phyloP scores from a whole-genome alignment of 148 eudicot genomes.

The Rhododendron vialii region DNA sequence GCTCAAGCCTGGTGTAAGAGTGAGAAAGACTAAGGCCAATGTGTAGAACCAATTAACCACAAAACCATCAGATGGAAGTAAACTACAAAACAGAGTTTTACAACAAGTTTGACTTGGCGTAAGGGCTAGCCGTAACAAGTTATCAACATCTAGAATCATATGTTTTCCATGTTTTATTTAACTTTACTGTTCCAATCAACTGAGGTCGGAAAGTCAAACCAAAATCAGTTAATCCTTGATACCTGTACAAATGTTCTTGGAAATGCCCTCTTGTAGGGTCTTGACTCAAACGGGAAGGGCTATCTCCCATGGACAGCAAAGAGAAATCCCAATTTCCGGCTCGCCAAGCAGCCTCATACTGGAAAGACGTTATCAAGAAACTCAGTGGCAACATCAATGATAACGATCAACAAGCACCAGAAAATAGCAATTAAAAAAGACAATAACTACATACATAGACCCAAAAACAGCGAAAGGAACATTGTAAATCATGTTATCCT shows the following conservation, averaged over 20 bases:
- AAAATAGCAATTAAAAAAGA: not conserved
- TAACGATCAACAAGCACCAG: not conserved
- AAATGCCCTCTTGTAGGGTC: conserved; percentile 48
- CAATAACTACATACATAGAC: not conserved
- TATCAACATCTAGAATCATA: not conserved
- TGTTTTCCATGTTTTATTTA: not conserved
- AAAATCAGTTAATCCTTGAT: not conserved
- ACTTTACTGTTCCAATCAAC: not conserved
- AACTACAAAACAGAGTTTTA: not conserved
- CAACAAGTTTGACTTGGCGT: not conserved
- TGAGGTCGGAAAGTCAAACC: not conserved
- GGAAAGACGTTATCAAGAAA: conserved; percentile 15
- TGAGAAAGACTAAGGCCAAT: not conserved
- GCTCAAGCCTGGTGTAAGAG: too few relatives aligned
- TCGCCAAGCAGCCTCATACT: conserved; percentile 99
- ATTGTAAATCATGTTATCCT: not conserved
- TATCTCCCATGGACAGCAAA: conserved; percentile 42
- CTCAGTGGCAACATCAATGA: not conserved
- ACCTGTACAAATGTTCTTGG: conserved; percentile 89
- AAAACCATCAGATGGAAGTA: not conserved
- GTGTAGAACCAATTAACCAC: not conserved
- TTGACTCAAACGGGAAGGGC: conserved; percentile 30
- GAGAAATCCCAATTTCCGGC: conserved; percentile 97
- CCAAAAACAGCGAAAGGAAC: not conserved
- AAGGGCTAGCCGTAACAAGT: not conserved